Conservation (phyloP, 2,329 filamentous ascomycete species). For the Diaporthe citrichinensis region DNA sequence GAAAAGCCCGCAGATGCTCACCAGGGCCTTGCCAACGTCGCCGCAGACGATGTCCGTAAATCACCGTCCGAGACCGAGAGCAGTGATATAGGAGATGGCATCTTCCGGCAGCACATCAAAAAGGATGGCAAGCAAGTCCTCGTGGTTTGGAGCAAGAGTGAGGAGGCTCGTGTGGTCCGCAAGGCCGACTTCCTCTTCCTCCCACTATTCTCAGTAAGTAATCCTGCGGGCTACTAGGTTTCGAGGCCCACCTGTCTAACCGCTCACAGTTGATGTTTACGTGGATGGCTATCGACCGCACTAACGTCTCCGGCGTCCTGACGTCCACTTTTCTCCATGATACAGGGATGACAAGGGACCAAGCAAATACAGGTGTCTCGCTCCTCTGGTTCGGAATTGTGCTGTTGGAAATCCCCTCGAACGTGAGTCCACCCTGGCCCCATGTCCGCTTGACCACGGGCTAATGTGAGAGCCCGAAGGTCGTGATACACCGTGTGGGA, state of each 20-base stretch:
- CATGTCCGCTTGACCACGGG: not conserved
- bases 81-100: not conserved
- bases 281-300: not conserved
- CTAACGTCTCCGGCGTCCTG: not conserved
- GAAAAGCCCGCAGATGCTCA: not conserved
- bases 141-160: not conserved
- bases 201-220: not conserved
- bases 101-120: not conserved
- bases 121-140: not conserved
- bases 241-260: too few species aligned
- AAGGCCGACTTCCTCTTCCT: not conserved
- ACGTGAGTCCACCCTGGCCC: not conserved
- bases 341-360: not conserved
- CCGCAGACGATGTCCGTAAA: not conserved
- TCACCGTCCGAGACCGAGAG: not conserved
- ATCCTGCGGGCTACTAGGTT: too few species aligned
- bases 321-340: not conserved
- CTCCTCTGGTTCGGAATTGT: not conserved
- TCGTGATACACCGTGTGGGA: not conserved
- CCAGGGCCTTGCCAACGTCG: not conserved
- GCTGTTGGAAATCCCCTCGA: not conserved
- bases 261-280: not conserved
- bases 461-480: not conserved
- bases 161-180: not conserved
- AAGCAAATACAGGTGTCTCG: not conserved